phyloP scores from a whole-genome alignment of 192 early-diverging fungal genomes.

The Geranomyces variabilis region DNA sequence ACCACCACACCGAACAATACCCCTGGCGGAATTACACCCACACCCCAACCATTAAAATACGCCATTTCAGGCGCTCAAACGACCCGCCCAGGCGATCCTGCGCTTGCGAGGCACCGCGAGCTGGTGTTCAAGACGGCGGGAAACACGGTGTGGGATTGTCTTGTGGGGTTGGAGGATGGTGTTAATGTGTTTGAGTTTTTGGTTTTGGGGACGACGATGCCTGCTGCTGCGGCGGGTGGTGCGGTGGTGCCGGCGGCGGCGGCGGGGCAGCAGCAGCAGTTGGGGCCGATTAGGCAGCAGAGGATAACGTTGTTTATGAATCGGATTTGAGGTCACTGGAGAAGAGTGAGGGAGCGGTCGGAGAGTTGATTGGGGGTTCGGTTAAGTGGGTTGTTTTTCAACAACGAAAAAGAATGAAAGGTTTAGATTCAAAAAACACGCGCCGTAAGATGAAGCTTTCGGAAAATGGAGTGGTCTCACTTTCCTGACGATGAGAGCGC shows the following conservation, averaged over 20 bases:
- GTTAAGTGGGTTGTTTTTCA: too few relatives aligned
- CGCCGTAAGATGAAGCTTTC: too few relatives aligned
- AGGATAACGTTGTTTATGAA: background rate
- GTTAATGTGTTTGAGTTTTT: slow-evolving; percentile 46
- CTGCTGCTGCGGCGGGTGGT: too few relatives aligned
- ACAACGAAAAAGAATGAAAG: too few relatives aligned
- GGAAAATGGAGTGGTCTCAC: too few relatives aligned
- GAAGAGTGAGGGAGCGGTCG: too few relatives aligned
- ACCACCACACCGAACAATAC: background rate
- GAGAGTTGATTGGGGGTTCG: too few relatives aligned
- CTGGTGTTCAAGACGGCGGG: slow-evolving; percentile 33
- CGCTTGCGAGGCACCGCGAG: background rate
- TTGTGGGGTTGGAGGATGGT: slow-evolving; percentile 39
- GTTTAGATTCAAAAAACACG: too few relatives aligned
- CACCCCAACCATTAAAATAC: slow-evolving; percentile 20
- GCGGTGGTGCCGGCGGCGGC: background rate
- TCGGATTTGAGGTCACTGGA: background rate
- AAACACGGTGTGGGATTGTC: slow-evolving; percentile 38
- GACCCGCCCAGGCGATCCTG: slow-evolving; percentile 7
- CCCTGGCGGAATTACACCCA: background rate
- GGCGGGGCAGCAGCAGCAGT: background rate
- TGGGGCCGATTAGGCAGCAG: background rate
- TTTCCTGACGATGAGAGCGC: too few relatives aligned
- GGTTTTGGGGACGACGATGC: slow-evolving; percentile 7
- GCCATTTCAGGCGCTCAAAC: slow-evolving; percentile 34